Percentiles rank a stretch among this genome's conserved stretches.
phyloP scores from a whole-genome alignment of 1,139 yeast genomes.

The Hyphopichia buzzinii region DNA sequence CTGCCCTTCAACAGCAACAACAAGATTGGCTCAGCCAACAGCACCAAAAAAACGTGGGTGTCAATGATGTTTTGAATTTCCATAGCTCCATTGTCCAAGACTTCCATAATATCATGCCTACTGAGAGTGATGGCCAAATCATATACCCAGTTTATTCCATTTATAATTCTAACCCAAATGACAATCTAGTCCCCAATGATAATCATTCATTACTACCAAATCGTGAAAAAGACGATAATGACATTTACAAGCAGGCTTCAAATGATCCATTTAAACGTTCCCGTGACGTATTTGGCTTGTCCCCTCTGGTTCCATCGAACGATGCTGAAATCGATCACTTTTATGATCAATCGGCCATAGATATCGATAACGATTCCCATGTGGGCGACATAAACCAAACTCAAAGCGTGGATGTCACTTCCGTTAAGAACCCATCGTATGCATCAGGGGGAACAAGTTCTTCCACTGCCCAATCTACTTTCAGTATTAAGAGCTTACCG shows the following conservation, averaged over 20 bases:
- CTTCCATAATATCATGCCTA: constrained; percentile 26
- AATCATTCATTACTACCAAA: not conserved
- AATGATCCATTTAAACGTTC: not conserved
- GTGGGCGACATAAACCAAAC: no score
- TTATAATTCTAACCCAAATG: constrained; percentile 5
- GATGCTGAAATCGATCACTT: not conserved
- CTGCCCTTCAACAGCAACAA: not conserved
- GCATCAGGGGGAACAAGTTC: no score
- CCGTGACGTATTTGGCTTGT: not conserved
- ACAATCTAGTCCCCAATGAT: not conserved
- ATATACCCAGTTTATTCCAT: constrained; percentile 41
- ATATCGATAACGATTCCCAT: no score
- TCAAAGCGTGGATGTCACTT: no score
- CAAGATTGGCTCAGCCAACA: not conserved
- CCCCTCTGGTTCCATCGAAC: not conserved
- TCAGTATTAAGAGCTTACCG: constrained; percentile 15
- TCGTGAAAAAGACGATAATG: not conserved
- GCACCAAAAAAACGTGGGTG: constrained; percentile 7
- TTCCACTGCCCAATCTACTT: no score
- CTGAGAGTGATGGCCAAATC: constrained; percentile 22
- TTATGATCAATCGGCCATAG: no score
- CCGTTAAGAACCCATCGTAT: no score
- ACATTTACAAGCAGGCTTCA: not conserved
- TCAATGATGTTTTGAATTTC: constrained; percentile 18
- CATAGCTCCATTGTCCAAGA: constrained; percentile 21